Conservation (phyloP, 116 monocot species). For the Iris pallida region DNA sequence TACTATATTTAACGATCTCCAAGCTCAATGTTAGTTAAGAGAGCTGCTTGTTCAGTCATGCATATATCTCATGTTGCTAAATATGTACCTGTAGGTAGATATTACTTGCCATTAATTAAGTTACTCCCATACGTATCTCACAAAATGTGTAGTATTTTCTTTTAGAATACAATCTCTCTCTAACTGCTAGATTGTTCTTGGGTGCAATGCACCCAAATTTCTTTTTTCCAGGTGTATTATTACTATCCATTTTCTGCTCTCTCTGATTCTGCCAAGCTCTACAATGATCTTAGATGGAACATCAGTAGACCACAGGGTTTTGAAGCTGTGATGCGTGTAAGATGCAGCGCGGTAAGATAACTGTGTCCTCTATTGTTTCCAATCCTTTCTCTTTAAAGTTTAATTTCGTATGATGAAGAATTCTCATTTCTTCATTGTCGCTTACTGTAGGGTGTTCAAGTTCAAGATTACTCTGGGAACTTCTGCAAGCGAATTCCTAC, state of each 20-base stretch:
- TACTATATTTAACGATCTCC: no score
- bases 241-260: constrained; percentile 96
- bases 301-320: constrained; percentile 95
- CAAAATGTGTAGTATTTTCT: no score
- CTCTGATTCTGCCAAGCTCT: constrained; percentile 95
- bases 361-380: not conserved
- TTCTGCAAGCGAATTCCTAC: constrained; percentile 99
- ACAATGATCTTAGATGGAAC: constrained; percentile 99
- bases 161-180: no score
- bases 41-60: no score
- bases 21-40: no score
- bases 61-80: no score
- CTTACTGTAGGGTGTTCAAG: constrained; percentile 81
- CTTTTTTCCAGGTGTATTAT: constrained; percentile 73
- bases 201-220: not conserved
- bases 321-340: constrained; percentile 99
- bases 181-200: not conserved
- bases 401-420: not conserved
- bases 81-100: no score
- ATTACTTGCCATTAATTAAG: no score
- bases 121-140: no score
- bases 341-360: constrained; percentile 79
- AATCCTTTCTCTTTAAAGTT: not conserved
- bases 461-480: constrained; percentile 96
- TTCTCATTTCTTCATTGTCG: not conserved